A percentile compares a stretch with the other conserved stretches of the same genome.
Evolutionary conservation across 306 rosid species (phyloP).

Genomic region (Ormosia semicastrata): DNA sequence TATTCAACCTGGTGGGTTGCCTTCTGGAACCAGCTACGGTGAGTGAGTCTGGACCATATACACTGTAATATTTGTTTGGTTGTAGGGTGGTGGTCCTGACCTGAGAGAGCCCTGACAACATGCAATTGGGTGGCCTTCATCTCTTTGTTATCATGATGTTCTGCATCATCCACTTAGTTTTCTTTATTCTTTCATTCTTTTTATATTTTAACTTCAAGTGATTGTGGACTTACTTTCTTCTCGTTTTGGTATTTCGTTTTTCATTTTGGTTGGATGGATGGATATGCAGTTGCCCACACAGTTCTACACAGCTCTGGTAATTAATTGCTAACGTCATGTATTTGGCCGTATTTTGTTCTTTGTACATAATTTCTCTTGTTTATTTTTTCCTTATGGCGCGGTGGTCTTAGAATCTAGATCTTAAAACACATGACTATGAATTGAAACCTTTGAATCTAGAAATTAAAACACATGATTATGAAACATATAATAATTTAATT

Average conservation of each 20-base stretch:
- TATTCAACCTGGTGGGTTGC: constrained; percentile 78
- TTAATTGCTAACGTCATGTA: background rate
- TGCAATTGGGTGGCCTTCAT: constrained; percentile 16
- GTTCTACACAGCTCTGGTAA: constrained; percentile 84
- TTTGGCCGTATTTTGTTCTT: background rate
- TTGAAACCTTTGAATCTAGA: no score
- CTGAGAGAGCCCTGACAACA: background rate
- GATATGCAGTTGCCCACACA: constrained; percentile 78
- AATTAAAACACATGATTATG: background rate
- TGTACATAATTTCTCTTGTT: background rate
- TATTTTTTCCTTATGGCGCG: background rate
- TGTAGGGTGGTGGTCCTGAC: constrained; percentile 28
- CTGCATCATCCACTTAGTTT: background rate
- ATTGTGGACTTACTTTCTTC: constrained; percentile 6
- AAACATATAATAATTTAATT: background rate
- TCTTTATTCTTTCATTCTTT: background rate
- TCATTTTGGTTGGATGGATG: background rate
- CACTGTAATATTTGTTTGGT: background rate
- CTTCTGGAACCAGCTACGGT: constrained; percentile 92
- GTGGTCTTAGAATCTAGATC: background rate
- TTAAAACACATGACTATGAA: no score
- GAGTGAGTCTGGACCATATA: constrained; percentile 34
- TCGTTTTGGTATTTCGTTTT: background rate
- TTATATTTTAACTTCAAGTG: background rate
- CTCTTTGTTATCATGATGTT: background rate